These are phyloP conservation scores for Quercus suber DNA, from an alignment of 306 rosid genomes.

Conservation along the genomic window DNA sequence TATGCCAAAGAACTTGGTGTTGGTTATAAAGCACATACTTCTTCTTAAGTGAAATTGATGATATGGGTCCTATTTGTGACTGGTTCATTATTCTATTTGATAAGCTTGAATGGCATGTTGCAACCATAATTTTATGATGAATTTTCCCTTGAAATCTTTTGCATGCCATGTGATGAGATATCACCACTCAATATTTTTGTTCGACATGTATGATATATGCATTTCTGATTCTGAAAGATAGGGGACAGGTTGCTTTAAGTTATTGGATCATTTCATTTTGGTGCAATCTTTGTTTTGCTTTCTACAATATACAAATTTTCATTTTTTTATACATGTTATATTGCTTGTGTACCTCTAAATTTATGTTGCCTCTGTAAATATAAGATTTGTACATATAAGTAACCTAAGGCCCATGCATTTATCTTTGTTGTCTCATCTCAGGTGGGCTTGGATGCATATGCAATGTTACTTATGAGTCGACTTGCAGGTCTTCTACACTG, in stretches of 20 bases:
- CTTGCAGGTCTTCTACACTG: slow-evolving; percentile 67
- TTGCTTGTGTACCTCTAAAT: background rate
- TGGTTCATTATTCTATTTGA: background rate
- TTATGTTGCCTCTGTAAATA: background rate
- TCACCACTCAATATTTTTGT: background rate
- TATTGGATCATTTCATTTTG: background rate
- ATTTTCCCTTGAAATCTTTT: background rate
- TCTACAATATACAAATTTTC: background rate
- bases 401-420: slow-evolving; percentile 2
- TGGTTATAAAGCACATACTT: background rate
- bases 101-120: background rate
- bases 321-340: background rate
- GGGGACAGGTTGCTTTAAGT: background rate
- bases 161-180: background rate
- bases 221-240: background rate
- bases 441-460: slow-evolving; percentile 89
- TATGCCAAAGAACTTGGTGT: background rate
- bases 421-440: slow-evolving; percentile 29
- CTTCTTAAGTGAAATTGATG: background rate
- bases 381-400: background rate
- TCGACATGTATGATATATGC: background rate
- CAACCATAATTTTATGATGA: background rate
- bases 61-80: background rate
- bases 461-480: slow-evolving; percentile 61
- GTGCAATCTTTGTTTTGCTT: background rate